Percentiles rank a stretch among this genome's conserved stretches.
Evolutionary conservation across 139 green algal genomes (phyloP).

Genomic region (Pleodorina starrii): DNA sequence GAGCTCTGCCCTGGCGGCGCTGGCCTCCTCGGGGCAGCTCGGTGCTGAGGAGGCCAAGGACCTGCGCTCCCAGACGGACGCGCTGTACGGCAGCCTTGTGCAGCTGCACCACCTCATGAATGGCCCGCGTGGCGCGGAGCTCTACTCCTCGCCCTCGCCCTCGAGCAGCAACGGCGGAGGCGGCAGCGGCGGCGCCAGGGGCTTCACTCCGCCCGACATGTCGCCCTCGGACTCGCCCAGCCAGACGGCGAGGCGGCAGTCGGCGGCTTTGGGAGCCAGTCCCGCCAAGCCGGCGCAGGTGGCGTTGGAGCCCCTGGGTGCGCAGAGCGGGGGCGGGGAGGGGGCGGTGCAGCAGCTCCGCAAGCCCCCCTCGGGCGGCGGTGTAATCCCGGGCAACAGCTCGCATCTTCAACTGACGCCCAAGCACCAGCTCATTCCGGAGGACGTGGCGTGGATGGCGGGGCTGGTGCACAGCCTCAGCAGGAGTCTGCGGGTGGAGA

Average conservation of each 20-base stretch:
- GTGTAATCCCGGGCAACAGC: too few relatives aligned
- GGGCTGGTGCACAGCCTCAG: conserved; percentile 44
- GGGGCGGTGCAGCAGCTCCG: too few relatives aligned
- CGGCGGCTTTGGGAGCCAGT: neutral
- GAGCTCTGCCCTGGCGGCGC: neutral
- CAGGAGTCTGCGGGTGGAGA: neutral
- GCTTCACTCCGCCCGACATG: neutral
- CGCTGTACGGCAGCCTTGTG: conserved; percentile 48
- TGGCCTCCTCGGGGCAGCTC: neutral
- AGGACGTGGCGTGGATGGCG: conserved; percentile 57
- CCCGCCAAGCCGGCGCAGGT: neutral
- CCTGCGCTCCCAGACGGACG: conserved; percentile 28
- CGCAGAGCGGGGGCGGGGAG: too few relatives aligned
- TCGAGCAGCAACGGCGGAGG: too few relatives aligned
- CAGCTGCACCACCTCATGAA: conserved; percentile 61
- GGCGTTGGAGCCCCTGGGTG: too few relatives aligned
- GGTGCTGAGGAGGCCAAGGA: neutral
- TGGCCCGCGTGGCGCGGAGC: conserved; percentile 44
- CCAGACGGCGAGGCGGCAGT: neutral
- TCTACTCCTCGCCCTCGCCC: neutral
- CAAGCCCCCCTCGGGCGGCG: too few relatives aligned
- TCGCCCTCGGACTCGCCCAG: neutral
- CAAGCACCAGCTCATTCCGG: conserved; percentile 45
- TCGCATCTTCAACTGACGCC: conserved; percentile 36
- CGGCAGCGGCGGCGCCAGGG: neutral